These are phyloP conservation scores for Pulicaria dysenterica DNA, from an alignment of 129 eudicot species.

Conservation along the genomic window DNA sequence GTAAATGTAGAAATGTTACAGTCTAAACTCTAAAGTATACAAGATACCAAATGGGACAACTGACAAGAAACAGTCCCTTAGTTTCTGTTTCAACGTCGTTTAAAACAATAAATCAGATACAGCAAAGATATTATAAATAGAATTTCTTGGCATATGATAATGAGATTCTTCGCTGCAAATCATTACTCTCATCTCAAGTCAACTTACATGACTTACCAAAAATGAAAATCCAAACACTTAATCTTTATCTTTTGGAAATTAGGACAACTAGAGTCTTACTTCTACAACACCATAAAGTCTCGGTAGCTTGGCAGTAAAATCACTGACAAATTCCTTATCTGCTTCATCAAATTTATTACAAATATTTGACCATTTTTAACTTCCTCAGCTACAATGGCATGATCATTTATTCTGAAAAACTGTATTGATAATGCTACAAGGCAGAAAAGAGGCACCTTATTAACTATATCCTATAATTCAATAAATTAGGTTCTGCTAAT, in stretches of 20 bases:
- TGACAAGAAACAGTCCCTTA: background rate
- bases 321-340: too few species aligned
- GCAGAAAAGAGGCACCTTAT: too few species aligned
- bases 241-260: background rate
- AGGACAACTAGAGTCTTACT: background rate
- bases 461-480: too few species aligned
- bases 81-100: slow-evolving; percentile 1
- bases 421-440: too few species aligned
- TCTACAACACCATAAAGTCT: background rate
- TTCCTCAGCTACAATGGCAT: too few species aligned
- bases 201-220: background rate
- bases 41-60: background rate
- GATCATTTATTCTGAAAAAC: too few species aligned
- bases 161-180: background rate
- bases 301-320: too few species aligned
- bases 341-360: too few species aligned
- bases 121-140: background rate
- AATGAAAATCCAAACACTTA: background rate
- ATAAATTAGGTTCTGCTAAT: too few species aligned
- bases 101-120: background rate
- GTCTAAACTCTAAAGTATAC: background rate
- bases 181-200: background rate
- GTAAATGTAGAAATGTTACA: background rate
- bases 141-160: background rate
- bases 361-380: too few species aligned